Base-by-base conservation (phyloP, 2,329 filamentous ascomycete species). In the Aspergillus sclerotialis region DNA sequence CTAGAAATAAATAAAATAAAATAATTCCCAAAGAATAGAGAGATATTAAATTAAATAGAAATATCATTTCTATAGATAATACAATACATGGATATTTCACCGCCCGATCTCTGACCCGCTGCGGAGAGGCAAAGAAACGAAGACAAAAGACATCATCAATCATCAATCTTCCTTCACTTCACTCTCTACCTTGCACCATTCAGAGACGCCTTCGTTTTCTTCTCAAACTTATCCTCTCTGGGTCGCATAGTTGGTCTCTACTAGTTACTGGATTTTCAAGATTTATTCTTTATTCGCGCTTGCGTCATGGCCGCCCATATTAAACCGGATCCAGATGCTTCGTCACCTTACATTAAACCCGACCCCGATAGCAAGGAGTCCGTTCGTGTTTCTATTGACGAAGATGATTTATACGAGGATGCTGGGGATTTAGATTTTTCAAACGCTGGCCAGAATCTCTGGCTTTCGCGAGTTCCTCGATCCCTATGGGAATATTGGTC, bases 401-500 rank as follows among this genome's bases (percentile, higher is more conserved):
- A 85, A 32, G 81, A 85, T 30, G 82, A 85, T 45, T 68, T 84
- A 37, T 84, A 84, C 52, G 78, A 82, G 55, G 78, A 82, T 49
- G 72, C 75, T 2, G 76, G 76, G 28, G 78, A 82, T 42, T 56
- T 82, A 12, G 77, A 81, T 36, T 80, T 82, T 52, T 47, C 63
- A 6, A 56, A 58, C 30, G 60, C 68, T 15, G 53, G 52, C 13
- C 67, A 73, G 45, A 60, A 56, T 33, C 55, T 76, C 18, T 93
- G 86, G 68, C 71, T 94, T 32, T 81, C 84, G 33, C 82, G 85
- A 44, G 70, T 94, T 28, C 87, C 88, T 13, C 78, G 79, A 44
- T 82, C 84, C 55, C 71, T 94, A 37, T 92, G 86, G 79, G 77
- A 90, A 47, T 75, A 80, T 28, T 93, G 88, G 84, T 66, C 68